Percentiles rank a stretch among this genome's conserved stretches.
These are phyloP conservation scores for Spirogloea muscicola DNA, from an alignment of 139 green algal genomes.

Conservation along the genomic window DNA sequence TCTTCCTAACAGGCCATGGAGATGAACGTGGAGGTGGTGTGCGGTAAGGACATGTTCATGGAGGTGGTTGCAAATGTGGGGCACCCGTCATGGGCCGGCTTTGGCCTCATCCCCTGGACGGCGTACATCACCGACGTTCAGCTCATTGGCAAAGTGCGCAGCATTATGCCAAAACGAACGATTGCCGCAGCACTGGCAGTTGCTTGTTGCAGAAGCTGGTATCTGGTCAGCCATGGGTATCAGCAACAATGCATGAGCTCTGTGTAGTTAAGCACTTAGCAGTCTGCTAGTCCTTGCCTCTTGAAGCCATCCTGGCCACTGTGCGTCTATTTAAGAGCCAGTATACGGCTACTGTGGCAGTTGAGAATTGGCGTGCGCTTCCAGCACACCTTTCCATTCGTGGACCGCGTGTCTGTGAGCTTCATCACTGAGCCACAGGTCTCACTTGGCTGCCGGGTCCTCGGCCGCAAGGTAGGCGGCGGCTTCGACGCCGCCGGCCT, in stretches of 20 bases:
- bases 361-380: constrained; percentile 19
- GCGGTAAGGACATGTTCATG: constrained; percentile 15
- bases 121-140: constrained; percentile 26
- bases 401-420: neutral
- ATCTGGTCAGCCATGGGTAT: too few species aligned
- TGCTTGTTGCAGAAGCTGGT: too few species aligned
- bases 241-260: too few species aligned
- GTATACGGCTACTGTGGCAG: too few species aligned
- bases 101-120: constrained; percentile 27
- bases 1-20: constrained; percentile 32
- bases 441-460: constrained; percentile 6
- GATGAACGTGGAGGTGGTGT: constrained; percentile 20
- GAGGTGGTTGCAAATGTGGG: constrained; percentile 10
- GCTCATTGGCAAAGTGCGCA: constrained; percentile 26
- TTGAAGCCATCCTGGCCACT: too few species aligned
- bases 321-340: too few species aligned
- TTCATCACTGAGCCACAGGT: constrained; percentile 17
- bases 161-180: too few species aligned
- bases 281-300: too few species aligned
- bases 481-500: constrained; percentile 17
- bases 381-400: neutral
- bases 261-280: too few species aligned
- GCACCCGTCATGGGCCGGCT: neutral
- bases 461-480: constrained; percentile 7
- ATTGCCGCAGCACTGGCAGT: too few species aligned